These are phyloP conservation scores for Orbilia oligospora DNA, from an alignment of 2,329 filamentous ascomycete species.

Conservation along the genomic window DNA sequence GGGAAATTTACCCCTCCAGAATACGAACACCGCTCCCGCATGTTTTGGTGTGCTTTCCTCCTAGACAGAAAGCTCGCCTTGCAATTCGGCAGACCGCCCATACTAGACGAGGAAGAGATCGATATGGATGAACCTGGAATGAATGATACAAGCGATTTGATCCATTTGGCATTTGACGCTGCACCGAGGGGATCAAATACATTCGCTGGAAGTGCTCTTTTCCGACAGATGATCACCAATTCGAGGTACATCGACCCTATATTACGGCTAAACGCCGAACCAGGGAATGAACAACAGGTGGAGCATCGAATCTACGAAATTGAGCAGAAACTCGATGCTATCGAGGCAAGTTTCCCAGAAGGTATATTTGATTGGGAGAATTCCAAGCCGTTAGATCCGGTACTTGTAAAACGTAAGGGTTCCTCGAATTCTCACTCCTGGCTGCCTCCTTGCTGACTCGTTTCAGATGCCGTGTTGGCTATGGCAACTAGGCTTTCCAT, in stretches of 20 bases:
- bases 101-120: conserved; percentile 63
- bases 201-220: conserved; percentile 19
- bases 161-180: conserved; percentile 36
- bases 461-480: conserved; percentile 43
- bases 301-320: conserved; percentile 52
- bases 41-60: conserved; percentile 64
- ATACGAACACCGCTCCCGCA: conserved; percentile 62
- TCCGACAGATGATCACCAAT: conserved; percentile 44
- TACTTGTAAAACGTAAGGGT: conserved; percentile 62
- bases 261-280: conserved; percentile 39
- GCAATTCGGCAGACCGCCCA: conserved; percentile 62
- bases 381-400: conserved; percentile 62
- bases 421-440: not conserved
- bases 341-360: conserved; percentile 52
- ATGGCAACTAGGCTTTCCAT: conserved; percentile 63
- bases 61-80: conserved; percentile 64
- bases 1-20: conserved; percentile 60
- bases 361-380: conserved; percentile 61
- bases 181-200: conserved; percentile 27
- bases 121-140: conserved; percentile 62
- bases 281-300: conserved; percentile 42
- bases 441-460: conserved; percentile 4
- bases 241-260: conserved; percentile 46
- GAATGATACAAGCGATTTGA: conserved; percentile 51
- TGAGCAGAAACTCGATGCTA: conserved; percentile 53